Evolutionary conservation across 345 rosid species (phyloP).

Genomic region (Adansonia digitata): DNA sequence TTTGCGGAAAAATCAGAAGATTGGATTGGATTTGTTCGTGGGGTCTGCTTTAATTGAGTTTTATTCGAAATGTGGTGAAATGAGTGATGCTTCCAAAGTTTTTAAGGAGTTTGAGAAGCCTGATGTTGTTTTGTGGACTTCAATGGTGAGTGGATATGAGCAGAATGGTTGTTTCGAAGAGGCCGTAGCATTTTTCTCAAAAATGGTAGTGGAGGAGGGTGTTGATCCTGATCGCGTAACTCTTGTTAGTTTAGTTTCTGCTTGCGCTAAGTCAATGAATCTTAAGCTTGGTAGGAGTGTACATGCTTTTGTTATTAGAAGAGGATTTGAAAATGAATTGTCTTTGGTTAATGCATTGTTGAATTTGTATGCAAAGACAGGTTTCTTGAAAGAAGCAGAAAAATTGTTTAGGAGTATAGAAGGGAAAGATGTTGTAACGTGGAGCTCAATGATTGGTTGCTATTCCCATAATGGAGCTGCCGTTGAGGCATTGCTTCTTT

Average conservation of each 20-base stretch:
- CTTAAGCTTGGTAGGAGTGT: slow-evolving; percentile 41
- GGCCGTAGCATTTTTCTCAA: slow-evolving; percentile 38
- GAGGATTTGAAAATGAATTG: slow-evolving; percentile 33
- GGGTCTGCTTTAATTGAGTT: slow-evolving; percentile 46
- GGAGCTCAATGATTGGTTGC: slow-evolving; percentile 49
- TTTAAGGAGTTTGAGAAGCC: slow-evolving; percentile 41
- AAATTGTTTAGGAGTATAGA: slow-evolving; percentile 35
- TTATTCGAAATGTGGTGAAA: slow-evolving; percentile 44
- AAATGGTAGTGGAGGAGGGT: slow-evolving; percentile 28
- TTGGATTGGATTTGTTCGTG: slow-evolving; percentile 37
- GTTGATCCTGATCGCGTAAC: slow-evolving; percentile 37
- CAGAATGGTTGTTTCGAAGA: slow-evolving; percentile 36
- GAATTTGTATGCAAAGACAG: slow-evolving; percentile 46
- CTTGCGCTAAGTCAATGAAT: slow-evolving; percentile 36
- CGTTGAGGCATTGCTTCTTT: slow-evolving; percentile 32
- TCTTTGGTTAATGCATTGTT: slow-evolving; percentile 38
- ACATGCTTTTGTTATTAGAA: slow-evolving; percentile 40
- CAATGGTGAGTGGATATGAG: slow-evolving; percentile 53
- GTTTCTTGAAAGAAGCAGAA: slow-evolving; percentile 26
- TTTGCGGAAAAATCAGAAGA: slow-evolving; percentile 24
- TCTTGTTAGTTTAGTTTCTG: slow-evolving; percentile 48
- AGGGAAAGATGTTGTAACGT: slow-evolving; percentile 48
- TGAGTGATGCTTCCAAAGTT: slow-evolving; percentile 33
- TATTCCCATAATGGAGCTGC: slow-evolving; percentile 36
- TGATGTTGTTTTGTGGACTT: slow-evolving; percentile 54